Conservation (phyloP, 768 basidiomycete species). For the Lentinula aciculospora region DNA sequence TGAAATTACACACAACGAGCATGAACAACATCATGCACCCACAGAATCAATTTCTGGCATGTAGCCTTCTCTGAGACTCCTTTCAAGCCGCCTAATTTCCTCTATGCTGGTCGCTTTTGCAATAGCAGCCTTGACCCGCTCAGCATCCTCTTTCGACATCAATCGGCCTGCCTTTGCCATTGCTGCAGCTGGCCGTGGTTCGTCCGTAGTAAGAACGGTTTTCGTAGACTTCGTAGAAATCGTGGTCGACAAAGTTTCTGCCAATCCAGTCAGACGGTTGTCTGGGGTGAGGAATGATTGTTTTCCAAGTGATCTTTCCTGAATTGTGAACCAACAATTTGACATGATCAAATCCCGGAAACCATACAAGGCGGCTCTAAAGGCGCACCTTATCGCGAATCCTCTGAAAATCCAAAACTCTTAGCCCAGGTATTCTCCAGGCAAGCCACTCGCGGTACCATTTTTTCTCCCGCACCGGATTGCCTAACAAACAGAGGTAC, state of each 20-base stretch:
- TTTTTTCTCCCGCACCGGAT: slow-evolving; percentile 86
- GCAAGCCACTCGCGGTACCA: slow-evolving; percentile 97
- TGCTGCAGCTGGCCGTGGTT: slow-evolving; percentile 57
- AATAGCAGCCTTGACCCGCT: slow-evolving; percentile 82
- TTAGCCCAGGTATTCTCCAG: slow-evolving; percentile 78
- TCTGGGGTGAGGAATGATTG: slow-evolving; percentile 78
- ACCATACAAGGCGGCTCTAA: slow-evolving; percentile 20
- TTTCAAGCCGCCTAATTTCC: slow-evolving; percentile 79
- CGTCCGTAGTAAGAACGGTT: slow-evolving; percentile 60
- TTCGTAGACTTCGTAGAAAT: slow-evolving; percentile 66
- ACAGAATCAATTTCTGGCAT: slow-evolving; percentile 73
- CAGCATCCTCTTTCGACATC: slow-evolving; percentile 89
- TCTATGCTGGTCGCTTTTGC: slow-evolving; percentile 88
- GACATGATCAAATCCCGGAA: slow-evolving; percentile 12
- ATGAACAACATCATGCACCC: slow-evolving; percentile 51
- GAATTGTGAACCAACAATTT: too few species aligned
- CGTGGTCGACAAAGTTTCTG: slow-evolving; percentile 70
- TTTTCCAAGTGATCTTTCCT: slow-evolving; percentile 79
- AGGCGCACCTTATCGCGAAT: slow-evolving; percentile 87
- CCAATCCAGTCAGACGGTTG: slow-evolving; percentile 71
- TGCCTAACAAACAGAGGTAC: slow-evolving; percentile 73
- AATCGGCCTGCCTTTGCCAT: slow-evolving; percentile 74
- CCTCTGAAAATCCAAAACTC: slow-evolving; percentile 93
- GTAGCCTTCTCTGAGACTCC: slow-evolving; percentile 80
- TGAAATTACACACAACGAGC: slow-evolving; percentile 22